Conservation (phyloP, 495 filamentous ascomycete species). For the Glonium stellatum region DNA sequence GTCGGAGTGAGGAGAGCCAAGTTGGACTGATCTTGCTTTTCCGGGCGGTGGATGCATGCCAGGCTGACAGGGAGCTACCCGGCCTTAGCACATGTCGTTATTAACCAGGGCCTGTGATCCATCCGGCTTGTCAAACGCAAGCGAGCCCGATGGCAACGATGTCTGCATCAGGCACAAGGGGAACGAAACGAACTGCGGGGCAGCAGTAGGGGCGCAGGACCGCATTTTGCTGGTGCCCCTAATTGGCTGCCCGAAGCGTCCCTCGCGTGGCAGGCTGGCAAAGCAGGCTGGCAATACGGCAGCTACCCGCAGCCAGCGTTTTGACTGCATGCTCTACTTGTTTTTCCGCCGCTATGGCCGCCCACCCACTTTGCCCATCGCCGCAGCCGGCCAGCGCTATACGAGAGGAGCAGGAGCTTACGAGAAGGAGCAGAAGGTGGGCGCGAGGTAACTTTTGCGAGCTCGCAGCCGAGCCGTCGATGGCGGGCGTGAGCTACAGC, state of each 20-base stretch:
- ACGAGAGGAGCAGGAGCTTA: too few species aligned
- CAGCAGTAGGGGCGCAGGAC: not conserved
- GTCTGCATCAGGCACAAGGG: not conserved
- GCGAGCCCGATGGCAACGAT: not conserved
- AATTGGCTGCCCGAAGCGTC: not conserved
- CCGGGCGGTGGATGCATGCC: not conserved
- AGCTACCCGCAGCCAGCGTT: too few species aligned
- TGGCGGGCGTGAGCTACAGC: too few species aligned
- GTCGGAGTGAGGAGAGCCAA: not conserved
- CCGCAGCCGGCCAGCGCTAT: too few species aligned
- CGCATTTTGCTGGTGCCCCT: not conserved
- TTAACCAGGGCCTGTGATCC: not conserved
- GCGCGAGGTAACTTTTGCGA: too few species aligned
- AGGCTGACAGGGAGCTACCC: not conserved
- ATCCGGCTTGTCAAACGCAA: conserved; percentile 4
- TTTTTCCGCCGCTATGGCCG: too few species aligned
- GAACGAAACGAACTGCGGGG: not conserved
- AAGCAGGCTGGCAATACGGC: too few species aligned
- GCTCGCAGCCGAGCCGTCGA: too few species aligned
- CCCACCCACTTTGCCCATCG: too few species aligned
- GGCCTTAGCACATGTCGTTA: not conserved
- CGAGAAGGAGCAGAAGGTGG: too few species aligned
- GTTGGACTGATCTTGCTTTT: not conserved
- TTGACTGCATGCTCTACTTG: too few species aligned
- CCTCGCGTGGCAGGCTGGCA: not conserved